A percentile compares a stretch with the other conserved stretches of the same genome.
These are phyloP conservation scores for Nannochloropsis oceanica DNA, from an alignment of 108 stramenopile species.

Conservation along the genomic window DNA sequence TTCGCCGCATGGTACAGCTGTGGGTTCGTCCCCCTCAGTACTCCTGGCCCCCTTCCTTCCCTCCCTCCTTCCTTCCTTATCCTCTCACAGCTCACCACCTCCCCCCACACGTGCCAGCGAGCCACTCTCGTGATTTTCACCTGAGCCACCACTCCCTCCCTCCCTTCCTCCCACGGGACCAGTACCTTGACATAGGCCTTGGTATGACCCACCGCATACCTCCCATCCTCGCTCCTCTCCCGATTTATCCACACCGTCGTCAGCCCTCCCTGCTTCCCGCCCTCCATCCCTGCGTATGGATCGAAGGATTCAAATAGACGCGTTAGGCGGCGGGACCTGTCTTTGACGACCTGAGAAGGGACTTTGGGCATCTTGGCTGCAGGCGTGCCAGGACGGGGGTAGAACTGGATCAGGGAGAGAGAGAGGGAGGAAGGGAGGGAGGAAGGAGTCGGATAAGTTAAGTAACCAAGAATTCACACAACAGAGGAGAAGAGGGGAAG, in stretches of 20 bases:
- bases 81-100: neutral
- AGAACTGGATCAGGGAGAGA: constrained; percentile 15
- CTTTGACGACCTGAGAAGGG: constrained; percentile 28
- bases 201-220: constrained; percentile 25
- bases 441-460: neutral
- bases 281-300: constrained; percentile 9
- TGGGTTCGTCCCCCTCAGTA: neutral
- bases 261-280: neutral
- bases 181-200: constrained; percentile 32
- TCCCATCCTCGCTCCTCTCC: constrained; percentile 16
- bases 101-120: constrained; percentile 1
- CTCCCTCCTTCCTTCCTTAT: neutral
- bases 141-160: neutral
- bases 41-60: neutral
- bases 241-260: neutral
- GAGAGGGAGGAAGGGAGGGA: neutral
- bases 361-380: constrained; percentile 40
- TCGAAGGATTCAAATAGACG: constrained; percentile 3
- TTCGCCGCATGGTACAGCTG: neutral
- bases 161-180: neutral
- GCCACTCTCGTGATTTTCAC: neutral
- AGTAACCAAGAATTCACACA: neutral
- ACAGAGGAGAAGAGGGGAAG: neutral
- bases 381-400: constrained; percentile 41
- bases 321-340: constrained; percentile 18